phyloP scores from a whole-genome alignment of 805 yeast genomes.

The Nadsonia fulvescens region DNA sequence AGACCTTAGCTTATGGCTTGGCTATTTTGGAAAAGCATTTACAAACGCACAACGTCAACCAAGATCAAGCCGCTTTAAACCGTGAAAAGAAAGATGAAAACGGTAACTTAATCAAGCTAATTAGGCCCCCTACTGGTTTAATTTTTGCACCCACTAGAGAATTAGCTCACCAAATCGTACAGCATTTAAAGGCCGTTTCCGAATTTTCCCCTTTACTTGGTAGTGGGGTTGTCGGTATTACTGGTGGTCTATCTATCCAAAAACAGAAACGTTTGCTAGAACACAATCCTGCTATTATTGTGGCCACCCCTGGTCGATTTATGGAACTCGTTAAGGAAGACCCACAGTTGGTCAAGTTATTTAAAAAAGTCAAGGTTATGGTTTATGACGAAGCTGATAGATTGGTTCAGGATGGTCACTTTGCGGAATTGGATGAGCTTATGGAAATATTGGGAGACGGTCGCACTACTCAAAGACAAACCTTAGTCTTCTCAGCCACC shows the following conservation, averaged over 20 bases:
- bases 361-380: conserved; percentile 28
- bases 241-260: conserved; percentile 91
- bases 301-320: conserved; percentile 92
- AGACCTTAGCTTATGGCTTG: conserved; percentile 86
- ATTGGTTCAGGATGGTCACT: conserved; percentile 86
- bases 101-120: conserved; percentile 6
- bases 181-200: conserved; percentile 41
- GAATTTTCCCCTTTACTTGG: conserved; percentile 33
- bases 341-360: conserved; percentile 19
- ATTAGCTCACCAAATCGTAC: conserved; percentile 80
- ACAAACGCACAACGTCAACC: conserved; percentile 3
- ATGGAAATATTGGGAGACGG: conserved; percentile 44
- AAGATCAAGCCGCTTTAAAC: conserved; percentile 10
- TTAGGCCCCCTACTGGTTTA: conserved; percentile 43
- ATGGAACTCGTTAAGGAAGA: conserved; percentile 43
- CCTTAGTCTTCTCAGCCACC: conserved; percentile 89
- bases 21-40: conserved; percentile 65
- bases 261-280: conserved; percentile 71
- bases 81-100: conserved; percentile 1
- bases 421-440: conserved; percentile 76
- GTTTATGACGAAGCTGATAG: conserved; percentile 96
- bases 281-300: conserved; percentile 55
- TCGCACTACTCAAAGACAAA: conserved; percentile 37
- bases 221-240: conserved; percentile 51
- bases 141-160: conserved; percentile 94